Base-by-base conservation (phyloP, 805 yeast genomes). In the Martiniozyma abietophila region DNA sequence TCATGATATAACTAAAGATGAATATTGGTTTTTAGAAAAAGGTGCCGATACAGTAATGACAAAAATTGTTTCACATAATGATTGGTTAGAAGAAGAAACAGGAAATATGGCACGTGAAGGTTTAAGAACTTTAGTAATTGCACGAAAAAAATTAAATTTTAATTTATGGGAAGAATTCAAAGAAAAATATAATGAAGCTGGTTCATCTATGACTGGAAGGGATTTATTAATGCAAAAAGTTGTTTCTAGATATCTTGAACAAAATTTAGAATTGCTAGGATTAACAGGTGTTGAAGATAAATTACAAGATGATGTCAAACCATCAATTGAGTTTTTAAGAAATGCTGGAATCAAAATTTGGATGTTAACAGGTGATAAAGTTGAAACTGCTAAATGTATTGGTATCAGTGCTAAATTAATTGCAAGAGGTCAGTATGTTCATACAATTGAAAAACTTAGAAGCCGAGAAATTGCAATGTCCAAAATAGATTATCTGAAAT, bases 341-440 rank as follows among this genome's bases (percentile, higher is more conserved):
- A 92, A 94, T 59, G 99, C 97, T 0, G 98, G 97, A 4, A 75
- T 94, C 36, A 88, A 88, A 49, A 92, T 92, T 33, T 92, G 99
- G 99, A 94, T 92, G 98, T 64, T 92, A 31, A 92, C 99, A 0
- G 99, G 99, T 46, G 99, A 92, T 56, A 92, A 92, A 55, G 97
- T 92, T 6, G 99, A 92, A 60, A 92, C 99, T 0, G 98, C 98
- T 1, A 75, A 86, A 40, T 92, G 98, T 68, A 96, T 92, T 25
- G 86, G 96, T 15, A 82, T 94, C n/a, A 83, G 95, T 55, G 92
- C 96, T 21, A 80, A 88, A 50, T 70, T 92, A 33, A 89, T 92
- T 19, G 70, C 94, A 2, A 72, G 97, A 44, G 98, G 98, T 4
- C 98, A 92, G 58, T 80, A 79, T 46, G 86, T 92, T 17, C 95